phyloP scores from a whole-genome alignment of 805 yeast genomes.

The Dipodascus geniculatus region DNA sequence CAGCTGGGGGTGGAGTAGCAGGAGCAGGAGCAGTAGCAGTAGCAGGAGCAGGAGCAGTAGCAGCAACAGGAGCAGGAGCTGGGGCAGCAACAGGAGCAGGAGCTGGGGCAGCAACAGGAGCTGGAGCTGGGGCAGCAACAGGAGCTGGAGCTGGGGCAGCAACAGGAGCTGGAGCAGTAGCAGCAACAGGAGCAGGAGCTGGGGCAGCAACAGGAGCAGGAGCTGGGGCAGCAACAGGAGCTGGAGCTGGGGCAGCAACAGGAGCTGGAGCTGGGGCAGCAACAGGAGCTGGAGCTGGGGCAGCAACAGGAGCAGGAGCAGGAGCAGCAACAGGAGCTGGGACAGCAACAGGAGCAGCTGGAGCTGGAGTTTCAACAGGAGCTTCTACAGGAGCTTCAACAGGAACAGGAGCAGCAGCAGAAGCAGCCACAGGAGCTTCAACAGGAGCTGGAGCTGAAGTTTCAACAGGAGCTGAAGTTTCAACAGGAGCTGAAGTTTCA shows the following conservation, averaged over 20 bases:
- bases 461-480: not conserved
- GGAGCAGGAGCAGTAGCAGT: not conserved
- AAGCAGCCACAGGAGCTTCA: conserved; percentile 2
- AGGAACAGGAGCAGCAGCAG: conserved; percentile 5
- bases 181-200: not conserved
- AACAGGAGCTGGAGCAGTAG: not conserved
- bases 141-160: not conserved
- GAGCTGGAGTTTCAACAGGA: conserved; percentile 3
- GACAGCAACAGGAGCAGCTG: conserved; percentile 2
- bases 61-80: not conserved
- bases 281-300: not conserved
- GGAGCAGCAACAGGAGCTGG: not conserved
- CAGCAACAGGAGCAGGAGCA: not conserved
- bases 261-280: not conserved
- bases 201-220: not conserved
- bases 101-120: not conserved
- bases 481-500: not conserved
- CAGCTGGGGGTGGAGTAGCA: not conserved
- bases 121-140: not conserved
- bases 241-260: not conserved
- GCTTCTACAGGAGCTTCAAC: conserved; percentile 3
- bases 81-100: not conserved
- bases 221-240: not conserved
- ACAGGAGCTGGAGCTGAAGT: conserved; percentile 2
- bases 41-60: not conserved